Evolutionary conservation across 2,329 filamentous ascomycete genomes (phyloP).

Genomic region (Fusarium chuoi): DNA sequence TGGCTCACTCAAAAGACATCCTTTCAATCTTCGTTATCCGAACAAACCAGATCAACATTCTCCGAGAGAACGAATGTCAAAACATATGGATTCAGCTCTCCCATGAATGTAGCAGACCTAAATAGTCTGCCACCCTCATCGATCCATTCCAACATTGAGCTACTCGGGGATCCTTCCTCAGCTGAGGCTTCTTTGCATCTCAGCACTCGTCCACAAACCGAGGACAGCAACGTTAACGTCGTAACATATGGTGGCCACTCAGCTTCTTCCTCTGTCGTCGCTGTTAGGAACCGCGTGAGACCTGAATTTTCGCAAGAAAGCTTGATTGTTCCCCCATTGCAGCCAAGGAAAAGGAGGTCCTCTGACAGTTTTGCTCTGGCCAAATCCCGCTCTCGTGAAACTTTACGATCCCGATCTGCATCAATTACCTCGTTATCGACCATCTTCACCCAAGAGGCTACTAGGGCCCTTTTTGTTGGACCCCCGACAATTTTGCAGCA

Average conservation of each 20-base stretch:
- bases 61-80: constrained; percentile 66
- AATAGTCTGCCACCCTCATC: constrained; percentile 56
- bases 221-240: constrained; percentile 62
- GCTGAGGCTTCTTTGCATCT: constrained; percentile 52
- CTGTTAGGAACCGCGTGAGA: constrained; percentile 46
- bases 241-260: constrained; percentile 59
- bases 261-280: constrained; percentile 52
- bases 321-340: constrained; percentile 66
- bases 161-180: constrained; percentile 63
- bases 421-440: constrained; percentile 68
- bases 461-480: constrained; percentile 47
- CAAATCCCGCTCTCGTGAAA: constrained; percentile 63
- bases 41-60: constrained; percentile 54
- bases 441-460: constrained; percentile 61
- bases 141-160: constrained; percentile 61
- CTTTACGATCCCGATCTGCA: constrained; percentile 61
- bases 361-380: constrained; percentile 61
- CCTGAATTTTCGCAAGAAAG: constrained; percentile 70
- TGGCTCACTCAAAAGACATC: constrained; percentile 38
- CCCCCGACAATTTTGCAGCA: constrained; percentile 44
- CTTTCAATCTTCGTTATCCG: constrained; percentile 44
- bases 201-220: constrained; percentile 49
- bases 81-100: constrained; percentile 60
- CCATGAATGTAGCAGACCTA: constrained; percentile 47
- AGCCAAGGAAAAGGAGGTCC: constrained; percentile 58